Conservation (phyloP, 75 land plant species). For the Pinus tabuliformis region DNA sequence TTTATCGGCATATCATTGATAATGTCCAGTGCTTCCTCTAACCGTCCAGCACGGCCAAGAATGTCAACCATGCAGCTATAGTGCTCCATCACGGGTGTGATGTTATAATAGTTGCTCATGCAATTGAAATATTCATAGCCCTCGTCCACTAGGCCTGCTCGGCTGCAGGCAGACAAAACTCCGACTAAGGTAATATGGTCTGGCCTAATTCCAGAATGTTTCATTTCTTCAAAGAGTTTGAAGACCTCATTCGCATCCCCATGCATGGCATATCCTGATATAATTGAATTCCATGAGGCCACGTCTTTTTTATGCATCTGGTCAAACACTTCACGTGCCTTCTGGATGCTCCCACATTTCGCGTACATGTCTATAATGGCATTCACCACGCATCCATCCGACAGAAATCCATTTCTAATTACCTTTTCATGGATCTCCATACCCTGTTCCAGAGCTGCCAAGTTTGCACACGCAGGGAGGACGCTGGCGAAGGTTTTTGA, state of each 20-base stretch:
- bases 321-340: conserved; percentile 3
- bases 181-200: conserved; percentile 3
- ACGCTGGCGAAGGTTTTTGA: neutral
- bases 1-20: conserved; percentile 21
- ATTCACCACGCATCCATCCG: neutral
- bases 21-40: conserved; percentile 10
- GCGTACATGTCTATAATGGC: conserved; percentile 10
- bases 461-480: conserved; percentile 1
- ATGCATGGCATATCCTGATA: conserved; percentile 5
- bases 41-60: conserved; percentile 14
- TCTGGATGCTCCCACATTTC: conserved; percentile 9
- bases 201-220: neutral
- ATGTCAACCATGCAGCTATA: conserved; percentile 16
- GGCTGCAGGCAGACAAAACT: conserved; percentile 16
- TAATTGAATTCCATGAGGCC: neutral
- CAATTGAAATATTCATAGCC: conserved; percentile 5
- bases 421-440: conserved; percentile 4
- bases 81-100: conserved; percentile 11
- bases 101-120: neutral
- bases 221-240: conserved; percentile 7
- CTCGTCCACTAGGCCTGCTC: conserved; percentile 15
- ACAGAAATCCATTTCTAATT: neutral
- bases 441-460: neutral
- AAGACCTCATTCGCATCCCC: neutral
- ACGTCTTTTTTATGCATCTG: neutral